These are phyloP conservation scores for Pezicula radicicola DNA, from an alignment of 2,329 filamentous ascomycete genomes.

Conservation along the genomic window DNA sequence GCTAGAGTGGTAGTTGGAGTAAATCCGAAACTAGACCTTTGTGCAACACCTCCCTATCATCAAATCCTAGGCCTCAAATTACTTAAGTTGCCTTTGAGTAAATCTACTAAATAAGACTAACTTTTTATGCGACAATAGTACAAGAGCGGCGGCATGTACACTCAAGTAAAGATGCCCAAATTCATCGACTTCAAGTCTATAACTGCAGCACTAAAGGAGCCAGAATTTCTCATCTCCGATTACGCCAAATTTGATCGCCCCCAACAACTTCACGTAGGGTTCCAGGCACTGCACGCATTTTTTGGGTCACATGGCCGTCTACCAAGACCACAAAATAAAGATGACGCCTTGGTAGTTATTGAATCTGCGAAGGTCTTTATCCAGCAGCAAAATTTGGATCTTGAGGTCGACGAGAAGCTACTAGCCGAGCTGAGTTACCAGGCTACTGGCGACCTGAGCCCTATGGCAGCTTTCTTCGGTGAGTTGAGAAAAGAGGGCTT, in stretches of 20 bases:
- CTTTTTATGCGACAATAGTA: constrained; percentile 48
- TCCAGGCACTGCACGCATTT: constrained; percentile 90
- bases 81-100: too few relatives aligned
- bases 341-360: constrained; percentile 76
- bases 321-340: constrained; percentile 79
- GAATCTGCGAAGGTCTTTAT: constrained; percentile 74
- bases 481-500: too few relatives aligned
- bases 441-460: constrained; percentile 83
- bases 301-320: constrained; percentile 70
- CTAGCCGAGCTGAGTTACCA: constrained; percentile 93
- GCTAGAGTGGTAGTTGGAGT: too few relatives aligned
- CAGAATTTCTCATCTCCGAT: constrained; percentile 88
- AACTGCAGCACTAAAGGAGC: constrained; percentile 74
- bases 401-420: constrained; percentile 89
- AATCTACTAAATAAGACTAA: too few relatives aligned
- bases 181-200: constrained; percentile 85
- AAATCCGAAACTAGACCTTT: too few relatives aligned
- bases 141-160: constrained; percentile 82
- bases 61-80: too few relatives aligned
- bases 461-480: constrained; percentile 93
- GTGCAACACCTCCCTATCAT: too few relatives aligned
- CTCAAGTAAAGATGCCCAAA: constrained; percentile 98
- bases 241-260: constrained; percentile 98
- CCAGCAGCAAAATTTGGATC: constrained; percentile 69
- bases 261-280: constrained; percentile 84